phyloP scores from a whole-genome alignment of 2,329 filamentous ascomycete species.

The Amauroascus verrucosus region DNA sequence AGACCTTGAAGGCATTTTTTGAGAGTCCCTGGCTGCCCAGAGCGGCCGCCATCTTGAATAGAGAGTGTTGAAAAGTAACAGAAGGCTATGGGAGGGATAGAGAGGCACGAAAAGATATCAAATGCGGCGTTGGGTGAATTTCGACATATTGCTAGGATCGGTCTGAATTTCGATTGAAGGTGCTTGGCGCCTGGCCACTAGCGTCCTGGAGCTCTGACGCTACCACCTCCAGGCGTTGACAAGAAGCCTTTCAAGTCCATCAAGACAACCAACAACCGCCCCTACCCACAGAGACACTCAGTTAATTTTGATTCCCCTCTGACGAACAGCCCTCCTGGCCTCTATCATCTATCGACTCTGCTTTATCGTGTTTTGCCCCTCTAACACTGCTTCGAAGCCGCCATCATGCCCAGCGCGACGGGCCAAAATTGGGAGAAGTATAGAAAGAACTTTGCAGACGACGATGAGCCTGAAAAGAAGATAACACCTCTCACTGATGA shows the following conservation, averaged over 20 bases:
- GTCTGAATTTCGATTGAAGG: slow-evolving; percentile 11
- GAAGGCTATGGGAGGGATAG: slow-evolving; percentile 18
- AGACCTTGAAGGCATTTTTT: slow-evolving; percentile 59
- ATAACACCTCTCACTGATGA: slow-evolving; percentile 94
- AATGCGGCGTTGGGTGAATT: slow-evolving; percentile 5
- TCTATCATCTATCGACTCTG: not conserved
- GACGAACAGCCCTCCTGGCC: not conserved
- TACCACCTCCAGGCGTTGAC: not conserved
- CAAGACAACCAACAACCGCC: slow-evolving; percentile 2
- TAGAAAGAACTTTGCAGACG: slow-evolving; percentile 91
- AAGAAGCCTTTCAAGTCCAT: slow-evolving; percentile 1
- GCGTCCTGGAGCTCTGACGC: slow-evolving; percentile 11
- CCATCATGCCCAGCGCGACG: slow-evolving; percentile 79
- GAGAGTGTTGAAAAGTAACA: slow-evolving; percentile 17
- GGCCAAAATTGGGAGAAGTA: slow-evolving; percentile 98
- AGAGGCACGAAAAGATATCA: slow-evolving; percentile 17
- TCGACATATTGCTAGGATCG: not conserved
- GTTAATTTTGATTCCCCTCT: not conserved
- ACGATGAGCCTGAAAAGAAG: slow-evolving; percentile 98
- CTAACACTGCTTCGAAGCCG: slow-evolving; percentile 19
- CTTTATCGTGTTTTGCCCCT: not conserved
- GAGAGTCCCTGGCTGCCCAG: slow-evolving; percentile 39
- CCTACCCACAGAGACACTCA: not conserved
- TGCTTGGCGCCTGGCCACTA: slow-evolving; percentile 15
- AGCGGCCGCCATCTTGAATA: slow-evolving; percentile 42